Evolutionary conservation across 2,329 filamentous ascomycete species (phyloP), one percentile per base, ranked within the genome.

Genomic region (Lasiodiplodia sp.): DNA sequence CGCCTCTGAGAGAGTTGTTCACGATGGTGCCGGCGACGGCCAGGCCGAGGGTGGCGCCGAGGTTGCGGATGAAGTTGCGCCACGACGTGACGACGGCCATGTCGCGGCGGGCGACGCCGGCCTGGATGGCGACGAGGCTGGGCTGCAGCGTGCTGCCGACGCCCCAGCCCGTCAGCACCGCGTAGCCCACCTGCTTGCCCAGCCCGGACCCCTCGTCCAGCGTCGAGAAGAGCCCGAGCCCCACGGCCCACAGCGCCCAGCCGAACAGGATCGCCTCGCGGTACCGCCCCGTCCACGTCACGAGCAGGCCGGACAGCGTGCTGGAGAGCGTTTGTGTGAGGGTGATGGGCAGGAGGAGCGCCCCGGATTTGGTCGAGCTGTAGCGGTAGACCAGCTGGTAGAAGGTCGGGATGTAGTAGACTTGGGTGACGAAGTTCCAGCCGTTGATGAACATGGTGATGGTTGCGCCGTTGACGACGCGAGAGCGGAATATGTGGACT

Each of bases 391-490:
- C 23, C 77, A 84, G 79, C 65, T 84, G 83, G 70, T 85, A 84
- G 70, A 84, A 84, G 0, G 80, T 65, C 2, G 68, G 68, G 16
- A 69, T 25, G 68, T 82, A 85, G 70, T 85, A 86, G 8, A 86
- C 78, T 70, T 88, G 86, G n/a, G 86, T 83, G 28, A 87, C 79
- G 67, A 87, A 87, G 71, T 87, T 87, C 86, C 86, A 88, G 3
- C 86, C 86, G 63, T 87, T 87, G 73, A 88, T 83, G 44, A 85
- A 67, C 68, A 68, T 69, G 23, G 74, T 76, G 16, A 88, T 71
- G 69, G 84, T 87, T 0, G 85, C 84, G 1, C 86, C 86, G 44
- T 86, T 86, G 37, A 87, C 85, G 37, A 87, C 85, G 18, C 77
- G 79, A 1, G 80, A 82, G 71, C 83, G 83, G 80, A 88, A 87